Evolutionary conservation across 2,329 filamentous ascomycete genomes (phyloP).

Genomic region (Alternaria tenuissima): DNA sequence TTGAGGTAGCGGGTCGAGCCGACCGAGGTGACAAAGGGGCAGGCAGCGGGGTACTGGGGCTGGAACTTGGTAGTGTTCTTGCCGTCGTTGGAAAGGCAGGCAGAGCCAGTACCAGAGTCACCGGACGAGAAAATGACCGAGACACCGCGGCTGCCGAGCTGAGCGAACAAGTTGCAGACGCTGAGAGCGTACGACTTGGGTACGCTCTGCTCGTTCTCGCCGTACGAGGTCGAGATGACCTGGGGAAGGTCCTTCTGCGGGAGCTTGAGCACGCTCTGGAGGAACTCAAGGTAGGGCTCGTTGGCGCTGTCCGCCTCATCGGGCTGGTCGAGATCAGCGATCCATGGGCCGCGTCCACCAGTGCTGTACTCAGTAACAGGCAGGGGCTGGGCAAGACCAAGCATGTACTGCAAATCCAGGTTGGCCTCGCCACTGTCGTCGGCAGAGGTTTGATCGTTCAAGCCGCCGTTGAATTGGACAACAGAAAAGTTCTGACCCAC

Average conservation of each 20-base stretch:
- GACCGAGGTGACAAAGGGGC: constrained; percentile 72
- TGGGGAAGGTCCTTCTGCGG: constrained; percentile 62
- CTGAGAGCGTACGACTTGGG: constrained; percentile 67
- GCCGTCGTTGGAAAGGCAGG: constrained; percentile 67
- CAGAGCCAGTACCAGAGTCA: constrained; percentile 64
- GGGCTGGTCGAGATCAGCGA: constrained; percentile 58
- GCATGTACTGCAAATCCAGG: constrained; percentile 68
- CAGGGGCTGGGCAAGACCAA: constrained; percentile 62
- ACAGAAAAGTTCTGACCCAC: constrained; percentile 57
- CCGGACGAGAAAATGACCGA: constrained; percentile 69
- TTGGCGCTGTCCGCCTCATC: constrained; percentile 60
- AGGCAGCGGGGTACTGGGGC: constrained; percentile 70
- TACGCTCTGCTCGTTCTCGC: constrained; percentile 70
- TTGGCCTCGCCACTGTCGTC: constrained; percentile 62
- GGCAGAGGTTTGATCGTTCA: constrained; percentile 33
- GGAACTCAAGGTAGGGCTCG: constrained; percentile 72
- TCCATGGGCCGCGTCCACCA: constrained; percentile 63
- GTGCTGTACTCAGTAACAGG: constrained; percentile 67
- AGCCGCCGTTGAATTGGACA: constrained; percentile 35
- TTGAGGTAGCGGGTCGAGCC: constrained; percentile 65
- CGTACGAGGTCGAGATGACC: constrained; percentile 71
- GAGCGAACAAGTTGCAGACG: constrained; percentile 69
- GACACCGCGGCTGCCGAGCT: constrained; percentile 71
- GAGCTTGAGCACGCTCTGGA: constrained; percentile 65
- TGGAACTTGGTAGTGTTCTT: constrained; percentile 64